A percentile compares a stretch with the other conserved stretches of the same genome.
phyloP scores from a whole-genome alignment of 2,329 filamentous ascomycete species.

The Cladosporium halotolerans region DNA sequence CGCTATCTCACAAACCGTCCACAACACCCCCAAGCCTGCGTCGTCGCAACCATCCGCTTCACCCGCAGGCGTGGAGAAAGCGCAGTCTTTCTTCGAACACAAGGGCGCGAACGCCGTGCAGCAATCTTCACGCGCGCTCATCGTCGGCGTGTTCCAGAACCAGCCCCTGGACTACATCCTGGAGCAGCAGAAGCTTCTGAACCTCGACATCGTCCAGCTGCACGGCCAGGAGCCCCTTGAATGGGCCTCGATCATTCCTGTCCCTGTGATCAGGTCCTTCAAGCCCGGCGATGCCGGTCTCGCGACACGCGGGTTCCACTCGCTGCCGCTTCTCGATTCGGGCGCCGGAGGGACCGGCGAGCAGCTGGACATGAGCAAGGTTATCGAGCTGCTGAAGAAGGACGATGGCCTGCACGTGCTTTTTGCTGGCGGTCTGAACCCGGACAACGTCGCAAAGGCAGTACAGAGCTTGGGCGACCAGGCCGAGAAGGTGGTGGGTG shows the following conservation, averaged over 20 bases:
- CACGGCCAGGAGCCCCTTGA: slow-evolving; percentile 90
- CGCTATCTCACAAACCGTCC: slow-evolving; percentile 73
- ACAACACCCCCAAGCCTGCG: slow-evolving; percentile 42
- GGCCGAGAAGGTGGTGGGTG: slow-evolving; percentile 60
- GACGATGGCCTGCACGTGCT: slow-evolving; percentile 69
- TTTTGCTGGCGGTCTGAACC: slow-evolving; percentile 76
- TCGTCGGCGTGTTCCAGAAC: slow-evolving; percentile 92
- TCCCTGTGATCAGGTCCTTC: slow-evolving; percentile 85
- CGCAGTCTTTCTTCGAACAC: slow-evolving; percentile 67
- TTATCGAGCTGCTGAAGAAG: slow-evolving; percentile 58
- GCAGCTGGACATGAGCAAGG: slow-evolving; percentile 63
- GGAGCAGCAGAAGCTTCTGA: slow-evolving; percentile 66
- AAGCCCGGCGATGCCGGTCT: slow-evolving; percentile 68
- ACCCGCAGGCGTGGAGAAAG: slow-evolving; percentile 17
- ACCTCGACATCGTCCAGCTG: slow-evolving; percentile 83
- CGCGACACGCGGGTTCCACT: slow-evolving; percentile 71
- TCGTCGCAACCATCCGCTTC: slow-evolving; percentile 3
- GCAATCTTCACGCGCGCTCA: slow-evolving; percentile 57
- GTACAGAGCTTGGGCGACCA: slow-evolving; percentile 58
- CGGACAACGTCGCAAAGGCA: slow-evolving; percentile 67
- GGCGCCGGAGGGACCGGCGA: slow-evolving; percentile 77
- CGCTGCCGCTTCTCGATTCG: slow-evolving; percentile 77
- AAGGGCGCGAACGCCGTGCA: slow-evolving; percentile 40
- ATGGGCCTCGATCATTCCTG: slow-evolving; percentile 82
- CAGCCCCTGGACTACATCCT: slow-evolving; percentile 80